Conservation (phyloP, 1,284 basidiomycete genomes). For the Boletus sp. region DNA sequence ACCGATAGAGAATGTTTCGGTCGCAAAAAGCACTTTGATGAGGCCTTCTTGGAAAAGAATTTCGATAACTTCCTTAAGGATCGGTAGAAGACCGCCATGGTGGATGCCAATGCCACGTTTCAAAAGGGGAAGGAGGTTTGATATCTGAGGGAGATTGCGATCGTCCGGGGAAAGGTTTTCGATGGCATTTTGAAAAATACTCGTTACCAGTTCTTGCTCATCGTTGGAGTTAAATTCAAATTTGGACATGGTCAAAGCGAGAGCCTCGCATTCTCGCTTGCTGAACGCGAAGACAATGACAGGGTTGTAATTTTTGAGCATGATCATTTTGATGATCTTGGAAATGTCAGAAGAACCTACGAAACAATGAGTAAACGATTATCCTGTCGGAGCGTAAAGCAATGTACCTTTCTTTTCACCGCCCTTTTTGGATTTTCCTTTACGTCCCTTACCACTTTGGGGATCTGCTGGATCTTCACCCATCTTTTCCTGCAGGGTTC, state of each 20-base stretch:
- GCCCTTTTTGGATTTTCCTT: slow-evolving; percentile 88
- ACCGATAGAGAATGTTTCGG: slow-evolving; percentile 99
- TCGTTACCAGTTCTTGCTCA: slow-evolving; percentile 85
- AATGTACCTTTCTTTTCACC: slow-evolving; percentile 90
- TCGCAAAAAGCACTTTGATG: slow-evolving; percentile 98
- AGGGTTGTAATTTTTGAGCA: slow-evolving; percentile 96
- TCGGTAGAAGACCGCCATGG: slow-evolving; percentile 95
- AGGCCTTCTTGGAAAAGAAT: slow-evolving; percentile 99
- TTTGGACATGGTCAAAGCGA: slow-evolving; percentile 91
- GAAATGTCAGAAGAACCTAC: slow-evolving; percentile 90
- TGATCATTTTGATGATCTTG: slow-evolving; percentile 99
- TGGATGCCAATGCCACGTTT: slow-evolving; percentile 98
- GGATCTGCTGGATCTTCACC: slow-evolving; percentile 95
- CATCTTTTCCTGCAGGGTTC: slow-evolving; percentile 76
- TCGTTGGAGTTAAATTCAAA: slow-evolving; percentile 95
- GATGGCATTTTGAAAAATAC: slow-evolving; percentile 95
- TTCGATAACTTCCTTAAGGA: slow-evolving; percentile 98
- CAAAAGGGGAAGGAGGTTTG: slow-evolving; percentile 88
- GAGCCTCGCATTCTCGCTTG: slow-evolving; percentile 94
- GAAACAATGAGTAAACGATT: slow-evolving; percentile 9
- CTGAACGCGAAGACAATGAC: slow-evolving; percentile 99
- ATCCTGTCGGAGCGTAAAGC: background rate
- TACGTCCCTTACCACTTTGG: slow-evolving; percentile 75
- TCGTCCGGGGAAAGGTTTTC: slow-evolving; percentile 87
- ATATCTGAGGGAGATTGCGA: slow-evolving; percentile 89